Conservation (phyloP, 1,139 yeast genomes). For the Spencermartinsiella ligniputridi region DNA sequence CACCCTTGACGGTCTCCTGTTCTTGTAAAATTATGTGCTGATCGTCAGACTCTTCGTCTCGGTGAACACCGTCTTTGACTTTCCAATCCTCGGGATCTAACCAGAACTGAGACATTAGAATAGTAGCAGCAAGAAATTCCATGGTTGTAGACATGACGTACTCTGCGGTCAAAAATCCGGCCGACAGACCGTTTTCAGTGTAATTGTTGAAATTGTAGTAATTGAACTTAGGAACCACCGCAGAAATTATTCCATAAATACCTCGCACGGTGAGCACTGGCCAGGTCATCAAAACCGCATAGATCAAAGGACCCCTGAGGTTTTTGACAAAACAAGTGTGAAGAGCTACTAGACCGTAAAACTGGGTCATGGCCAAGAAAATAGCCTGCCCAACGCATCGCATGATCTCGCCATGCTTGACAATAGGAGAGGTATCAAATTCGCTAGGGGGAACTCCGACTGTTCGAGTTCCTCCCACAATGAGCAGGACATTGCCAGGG, state of each 20-base stretch:
- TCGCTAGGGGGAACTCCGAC: conserved; percentile 11
- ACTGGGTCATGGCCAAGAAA: conserved; percentile 19
- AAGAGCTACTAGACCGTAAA: conserved; percentile 22
- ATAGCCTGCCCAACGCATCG: conserved; percentile 26
- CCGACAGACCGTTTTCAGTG: conserved; percentile 14
- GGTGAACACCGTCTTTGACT: neutral
- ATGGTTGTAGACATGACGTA: conserved; percentile 21
- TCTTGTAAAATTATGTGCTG: too few relatives aligned
- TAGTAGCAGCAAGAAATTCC: conserved; percentile 14
- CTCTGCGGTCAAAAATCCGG: conserved; percentile 18
- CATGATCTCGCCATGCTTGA: conserved; percentile 17
- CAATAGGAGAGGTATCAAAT: conserved; percentile 3
- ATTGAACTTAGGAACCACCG: conserved; percentile 15
- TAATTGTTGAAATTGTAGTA: conserved; percentile 20
- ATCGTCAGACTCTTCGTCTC: neutral
- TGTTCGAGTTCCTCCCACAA: conserved; percentile 23
- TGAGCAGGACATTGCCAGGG: conserved; percentile 24
- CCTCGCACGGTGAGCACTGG: conserved; percentile 25
- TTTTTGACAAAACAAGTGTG: conserved; percentile 9
- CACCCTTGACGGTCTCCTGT: too few relatives aligned
- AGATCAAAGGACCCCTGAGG: conserved; percentile 8
- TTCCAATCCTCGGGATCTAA: neutral
- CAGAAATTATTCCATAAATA: conserved; percentile 22
- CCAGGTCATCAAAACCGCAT: conserved; percentile 21
- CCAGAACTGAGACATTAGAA: conserved; percentile 3